phyloP scores from a whole-genome alignment of 2,329 filamentous ascomycete species.

The Amylocarpus encephaloides region DNA sequence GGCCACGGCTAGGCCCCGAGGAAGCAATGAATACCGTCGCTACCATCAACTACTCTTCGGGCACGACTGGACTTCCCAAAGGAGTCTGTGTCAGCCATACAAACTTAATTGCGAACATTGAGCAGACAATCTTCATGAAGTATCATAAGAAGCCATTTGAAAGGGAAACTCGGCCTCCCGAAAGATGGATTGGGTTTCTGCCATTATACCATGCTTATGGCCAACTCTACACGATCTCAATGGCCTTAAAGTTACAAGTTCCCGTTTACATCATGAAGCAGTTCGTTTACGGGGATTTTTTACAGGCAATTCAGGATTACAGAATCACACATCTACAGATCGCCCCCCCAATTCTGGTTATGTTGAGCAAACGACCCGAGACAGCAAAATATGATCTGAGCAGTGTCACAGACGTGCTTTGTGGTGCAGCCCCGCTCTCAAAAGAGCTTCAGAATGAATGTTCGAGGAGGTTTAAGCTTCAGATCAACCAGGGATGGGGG shows the following conservation, averaged over 20 bases:
- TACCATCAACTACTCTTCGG: slow-evolving; percentile 72
- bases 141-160: slow-evolving; percentile 35
- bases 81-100: slow-evolving; percentile 56
- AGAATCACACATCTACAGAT: slow-evolving; percentile 47
- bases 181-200: slow-evolving; percentile 52
- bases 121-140: slow-evolving; percentile 43
- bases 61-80: slow-evolving; percentile 79
- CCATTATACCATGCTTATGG: slow-evolving; percentile 60
- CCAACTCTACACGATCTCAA: slow-evolving; percentile 46
- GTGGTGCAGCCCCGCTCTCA: slow-evolving; percentile 48
- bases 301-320: slow-evolving; percentile 43
- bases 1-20: background rate
- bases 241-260: slow-evolving; percentile 37
- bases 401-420: slow-evolving; percentile 40
- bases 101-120: slow-evolving; percentile 29
- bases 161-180: slow-evolving; percentile 35
- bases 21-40: slow-evolving; percentile 7
- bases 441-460: slow-evolving; percentile 35
- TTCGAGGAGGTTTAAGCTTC: slow-evolving; percentile 33
- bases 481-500: slow-evolving; percentile 50
- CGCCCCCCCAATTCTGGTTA: slow-evolving; percentile 53
- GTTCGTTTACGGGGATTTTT: slow-evolving; percentile 48
- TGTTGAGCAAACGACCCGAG: slow-evolving; percentile 52
- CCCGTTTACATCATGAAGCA: slow-evolving; percentile 52
- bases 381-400: slow-evolving; percentile 46